These are phyloP conservation scores for Bretschneidera sinensis DNA, from an alignment of 345 rosid species.

Conservation along the genomic window DNA sequence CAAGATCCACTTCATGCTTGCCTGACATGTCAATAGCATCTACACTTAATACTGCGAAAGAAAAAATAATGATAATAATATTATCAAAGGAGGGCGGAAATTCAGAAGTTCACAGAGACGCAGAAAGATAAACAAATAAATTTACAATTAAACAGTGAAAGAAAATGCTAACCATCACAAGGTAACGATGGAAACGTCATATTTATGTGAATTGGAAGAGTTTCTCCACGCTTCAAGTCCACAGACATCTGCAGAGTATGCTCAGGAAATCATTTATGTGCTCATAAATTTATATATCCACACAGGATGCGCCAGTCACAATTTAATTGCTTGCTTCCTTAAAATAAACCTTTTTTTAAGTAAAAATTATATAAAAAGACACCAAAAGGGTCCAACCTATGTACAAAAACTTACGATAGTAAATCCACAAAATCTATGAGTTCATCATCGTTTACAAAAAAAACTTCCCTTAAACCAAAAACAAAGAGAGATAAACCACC, in stretches of 20 bases:
- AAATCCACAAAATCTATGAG: too few relatives aligned
- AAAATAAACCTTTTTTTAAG: too few relatives aligned
- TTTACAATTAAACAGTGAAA: constrained; percentile 10
- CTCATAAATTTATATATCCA: neutral
- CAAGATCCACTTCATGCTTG: constrained; percentile 99
- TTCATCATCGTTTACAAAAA: too few relatives aligned
- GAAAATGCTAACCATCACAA: constrained; percentile 63
- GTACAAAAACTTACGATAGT: neutral
- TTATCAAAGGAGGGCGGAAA: neutral
- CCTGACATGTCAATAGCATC: constrained; percentile 99
- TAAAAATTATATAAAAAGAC: too few relatives aligned
- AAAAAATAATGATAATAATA: constrained; percentile 6
- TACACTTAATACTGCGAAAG: constrained; percentile 69
- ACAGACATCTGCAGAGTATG: constrained; percentile 76
- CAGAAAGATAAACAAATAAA: neutral
- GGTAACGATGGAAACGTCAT: constrained; percentile 90
- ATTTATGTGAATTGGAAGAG: constrained; percentile 85
- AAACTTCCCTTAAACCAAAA: too few relatives aligned
- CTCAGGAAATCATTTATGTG: neutral
- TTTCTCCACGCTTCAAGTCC: constrained; percentile 94
- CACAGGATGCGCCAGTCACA: neutral
- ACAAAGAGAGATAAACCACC: too few relatives aligned
- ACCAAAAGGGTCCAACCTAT: neutral
- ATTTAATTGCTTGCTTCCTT: neutral
- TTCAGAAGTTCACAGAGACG: constrained; percentile 6